These are phyloP conservation scores for Lipomyces chichibuensis DNA, from an alignment of 805 yeast genomes.

Conservation along the genomic window DNA sequence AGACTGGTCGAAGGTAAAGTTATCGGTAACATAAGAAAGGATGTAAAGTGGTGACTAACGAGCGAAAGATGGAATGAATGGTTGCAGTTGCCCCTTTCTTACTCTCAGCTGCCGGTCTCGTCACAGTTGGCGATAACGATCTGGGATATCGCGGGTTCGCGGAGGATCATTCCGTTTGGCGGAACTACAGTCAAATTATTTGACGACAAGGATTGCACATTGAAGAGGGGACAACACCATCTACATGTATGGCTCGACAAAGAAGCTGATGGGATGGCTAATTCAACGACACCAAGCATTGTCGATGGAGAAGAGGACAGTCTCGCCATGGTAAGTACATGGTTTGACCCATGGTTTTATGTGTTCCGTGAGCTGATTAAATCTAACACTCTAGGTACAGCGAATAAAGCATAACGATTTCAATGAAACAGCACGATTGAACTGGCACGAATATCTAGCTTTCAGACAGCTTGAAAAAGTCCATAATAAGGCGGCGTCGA, in stretches of 20 bases:
- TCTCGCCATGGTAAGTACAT: slow-evolving; percentile 47
- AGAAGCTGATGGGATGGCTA: slow-evolving; percentile 43
- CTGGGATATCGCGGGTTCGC: slow-evolving; percentile 67
- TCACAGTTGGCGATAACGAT: slow-evolving; percentile 63
- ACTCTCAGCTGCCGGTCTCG: slow-evolving; percentile 69
- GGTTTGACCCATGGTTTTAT: not conserved
- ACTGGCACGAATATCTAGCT: slow-evolving; percentile 76
- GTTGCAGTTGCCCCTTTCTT: slow-evolving; percentile 70
- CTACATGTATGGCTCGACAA: slow-evolving; percentile 50
- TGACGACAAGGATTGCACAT: slow-evolving; percentile 56
- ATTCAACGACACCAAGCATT: slow-evolving; percentile 39
- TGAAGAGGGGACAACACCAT: slow-evolving; percentile 74
- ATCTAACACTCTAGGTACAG: not conserved
- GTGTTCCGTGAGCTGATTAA: not conserved
- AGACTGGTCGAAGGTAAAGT: slow-evolving; percentile 35
- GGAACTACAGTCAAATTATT: slow-evolving; percentile 63
- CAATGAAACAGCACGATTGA: slow-evolving; percentile 62
- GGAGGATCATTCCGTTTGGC: slow-evolving; percentile 58
- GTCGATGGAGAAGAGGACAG: slow-evolving; percentile 49
- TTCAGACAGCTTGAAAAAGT: slow-evolving; percentile 56
- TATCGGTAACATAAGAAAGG: not conserved
- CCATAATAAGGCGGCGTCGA: slow-evolving; percentile 35
- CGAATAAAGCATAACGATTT: slow-evolving; percentile 58
- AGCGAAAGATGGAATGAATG: slow-evolving; percentile 68
- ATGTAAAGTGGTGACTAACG: slow-evolving; percentile 4